These are phyloP conservation scores for Cucumis hystrix DNA, from an alignment of 306 rosid genomes.

Conservation along the genomic window DNA sequence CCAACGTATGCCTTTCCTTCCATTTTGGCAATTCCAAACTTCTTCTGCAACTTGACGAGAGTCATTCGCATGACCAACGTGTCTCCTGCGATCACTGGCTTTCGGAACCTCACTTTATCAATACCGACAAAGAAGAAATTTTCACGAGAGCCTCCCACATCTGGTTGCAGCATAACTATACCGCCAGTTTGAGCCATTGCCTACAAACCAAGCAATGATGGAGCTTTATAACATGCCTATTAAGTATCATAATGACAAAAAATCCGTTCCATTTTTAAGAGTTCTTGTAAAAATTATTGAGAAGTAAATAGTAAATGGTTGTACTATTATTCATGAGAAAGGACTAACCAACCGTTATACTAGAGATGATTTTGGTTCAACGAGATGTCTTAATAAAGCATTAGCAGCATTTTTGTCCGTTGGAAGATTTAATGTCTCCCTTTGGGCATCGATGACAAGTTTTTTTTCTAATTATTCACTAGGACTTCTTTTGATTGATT, in stretches of 20 bases:
- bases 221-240: neutral
- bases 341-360: neutral
- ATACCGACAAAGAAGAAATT: constrained; percentile 90
- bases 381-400: neutral
- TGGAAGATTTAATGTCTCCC: too few species aligned
- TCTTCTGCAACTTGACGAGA: constrained; percentile 64
- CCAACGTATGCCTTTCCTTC: constrained; percentile 91
- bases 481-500: too few species aligned
- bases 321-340: neutral
- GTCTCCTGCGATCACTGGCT: constrained; percentile 88
- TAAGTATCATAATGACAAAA: neutral
- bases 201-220: constrained; percentile 10
- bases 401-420: neutral
- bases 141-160: constrained; percentile 75
- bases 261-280: neutral
- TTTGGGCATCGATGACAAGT: too few species aligned
- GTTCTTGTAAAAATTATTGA: neutral
- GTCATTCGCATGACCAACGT: constrained; percentile 92
- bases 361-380: neutral
- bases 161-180: constrained; percentile 80
- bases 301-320: neutral
- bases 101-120: constrained; percentile 82
- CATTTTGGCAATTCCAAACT: constrained; percentile 88
- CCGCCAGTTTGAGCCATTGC: constrained; percentile 99
- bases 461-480: too few species aligned